phyloP scores from a whole-genome alignment of 78 protist species.

The Chrysochromulina parva region DNA sequence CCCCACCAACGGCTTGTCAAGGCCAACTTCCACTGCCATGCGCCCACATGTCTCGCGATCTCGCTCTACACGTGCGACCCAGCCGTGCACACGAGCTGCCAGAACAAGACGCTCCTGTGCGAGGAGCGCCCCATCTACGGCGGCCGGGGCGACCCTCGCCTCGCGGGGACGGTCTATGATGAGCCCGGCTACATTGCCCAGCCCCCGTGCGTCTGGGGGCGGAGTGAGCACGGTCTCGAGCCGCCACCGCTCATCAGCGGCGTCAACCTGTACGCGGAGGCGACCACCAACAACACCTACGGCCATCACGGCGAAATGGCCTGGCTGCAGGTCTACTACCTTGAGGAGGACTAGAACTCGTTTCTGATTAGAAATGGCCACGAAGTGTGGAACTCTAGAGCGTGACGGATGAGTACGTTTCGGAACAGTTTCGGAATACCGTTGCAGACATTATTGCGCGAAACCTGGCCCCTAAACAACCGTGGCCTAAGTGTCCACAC shows the following conservation, averaged over 20 bases:
- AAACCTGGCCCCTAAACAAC: too few species aligned
- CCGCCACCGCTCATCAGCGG: not conserved
- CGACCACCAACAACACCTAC: not conserved
- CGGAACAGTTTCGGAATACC: too few species aligned
- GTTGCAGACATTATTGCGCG: too few species aligned
- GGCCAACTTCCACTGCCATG: conserved; percentile 21
- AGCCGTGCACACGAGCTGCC: not conserved
- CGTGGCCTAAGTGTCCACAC: too few species aligned
- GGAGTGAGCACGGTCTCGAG: not conserved
- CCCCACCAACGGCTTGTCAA: not conserved
- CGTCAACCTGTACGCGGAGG: not conserved
- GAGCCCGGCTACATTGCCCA: not conserved
- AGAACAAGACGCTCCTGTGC: not conserved
- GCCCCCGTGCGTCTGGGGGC: conserved; percentile 15
- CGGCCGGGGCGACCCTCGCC: not conserved
- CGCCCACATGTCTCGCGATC: conserved; percentile 24
- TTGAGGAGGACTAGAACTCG: not conserved
- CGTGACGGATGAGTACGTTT: too few species aligned
- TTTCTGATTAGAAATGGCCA: too few species aligned
- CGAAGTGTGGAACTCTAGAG: too few species aligned
- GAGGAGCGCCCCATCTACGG: not conserved
- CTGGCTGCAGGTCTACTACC: not conserved
- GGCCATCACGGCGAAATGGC: conserved; percentile 21
- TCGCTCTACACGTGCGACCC: not conserved
- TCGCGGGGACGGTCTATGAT: not conserved